Percentiles rank a stretch among this genome's conserved stretches.
phyloP scores from a whole-genome alignment of 2,329 filamentous ascomycete species.

The Bipolaris gigantea region DNA sequence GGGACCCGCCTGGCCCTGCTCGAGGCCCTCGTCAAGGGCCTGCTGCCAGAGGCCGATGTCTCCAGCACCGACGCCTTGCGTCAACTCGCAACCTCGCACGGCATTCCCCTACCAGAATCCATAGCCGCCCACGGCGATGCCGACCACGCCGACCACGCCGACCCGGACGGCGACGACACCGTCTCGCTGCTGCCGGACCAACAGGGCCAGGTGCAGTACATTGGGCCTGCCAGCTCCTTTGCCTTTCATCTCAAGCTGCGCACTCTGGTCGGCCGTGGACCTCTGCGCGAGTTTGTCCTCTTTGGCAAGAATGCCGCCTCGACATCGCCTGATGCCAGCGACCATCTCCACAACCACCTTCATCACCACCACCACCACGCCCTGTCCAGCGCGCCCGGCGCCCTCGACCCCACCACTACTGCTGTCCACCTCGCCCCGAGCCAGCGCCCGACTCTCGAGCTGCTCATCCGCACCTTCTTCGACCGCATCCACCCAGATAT shows the following conservation, averaged over 20 bases:
- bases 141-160: constrained; percentile 23
- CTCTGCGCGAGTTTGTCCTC: constrained; percentile 43
- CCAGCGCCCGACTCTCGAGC: constrained; percentile 33
- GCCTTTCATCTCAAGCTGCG: constrained; percentile 49
- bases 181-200: constrained; percentile 47
- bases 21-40: constrained; percentile 50
- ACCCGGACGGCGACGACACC: constrained; percentile 39
- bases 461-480: constrained; percentile 48
- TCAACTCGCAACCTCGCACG: constrained; percentile 44
- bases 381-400: neutral
- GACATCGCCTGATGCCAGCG: constrained; percentile 22
- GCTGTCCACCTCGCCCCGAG: neutral
- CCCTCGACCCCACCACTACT: neutral
- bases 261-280: constrained; percentile 40
- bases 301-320: constrained; percentile 48
- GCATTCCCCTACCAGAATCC: constrained; percentile 45
- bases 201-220: constrained; percentile 51
- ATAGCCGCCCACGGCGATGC: constrained; percentile 16
- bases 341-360: constrained; percentile 3
- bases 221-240: constrained; percentile 49
- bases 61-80: constrained; percentile 49
- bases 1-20: constrained; percentile 47
- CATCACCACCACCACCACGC: neutral
- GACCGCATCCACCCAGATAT: constrained; percentile 49
- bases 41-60: constrained; percentile 49